Percentiles rank a stretch among this genome's conserved stretches.
Evolutionary conservation across 768 basidiomycete genomes (phyloP).

Genomic region (Kondoa malvinella): DNA sequence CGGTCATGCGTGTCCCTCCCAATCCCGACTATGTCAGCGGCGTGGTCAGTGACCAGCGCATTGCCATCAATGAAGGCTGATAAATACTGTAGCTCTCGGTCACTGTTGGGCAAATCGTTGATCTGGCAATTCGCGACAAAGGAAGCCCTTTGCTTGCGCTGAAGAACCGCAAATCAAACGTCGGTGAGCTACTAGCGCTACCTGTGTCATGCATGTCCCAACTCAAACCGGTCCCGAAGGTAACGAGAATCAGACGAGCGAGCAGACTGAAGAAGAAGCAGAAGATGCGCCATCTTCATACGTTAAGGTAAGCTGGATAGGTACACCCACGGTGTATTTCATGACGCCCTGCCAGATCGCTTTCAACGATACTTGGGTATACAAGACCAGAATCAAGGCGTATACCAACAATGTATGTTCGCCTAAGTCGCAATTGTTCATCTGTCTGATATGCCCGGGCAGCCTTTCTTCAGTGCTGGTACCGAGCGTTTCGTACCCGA

Average conservation of each 20-base stretch:
- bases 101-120: constrained; percentile 38
- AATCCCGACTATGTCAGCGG: not conserved
- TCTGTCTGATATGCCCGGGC: not conserved
- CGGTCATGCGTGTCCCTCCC: not conserved
- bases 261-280: not conserved
- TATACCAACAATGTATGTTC: constrained; percentile 23
- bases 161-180: no score
- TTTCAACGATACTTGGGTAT: constrained; percentile 39
- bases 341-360: constrained; percentile 46
- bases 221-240: not conserved
- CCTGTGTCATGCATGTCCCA: no score
- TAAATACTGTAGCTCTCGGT: constrained; percentile 40
- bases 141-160: not conserved
- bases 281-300: not conserved
- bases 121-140: constrained; percentile 34
- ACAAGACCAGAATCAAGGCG: constrained; percentile 33
- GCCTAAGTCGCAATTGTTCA: not conserved
- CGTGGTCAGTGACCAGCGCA: not conserved
- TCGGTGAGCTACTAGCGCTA: no score
- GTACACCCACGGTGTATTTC: constrained; percentile 27
- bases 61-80: constrained; percentile 10
- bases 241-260: not conserved
- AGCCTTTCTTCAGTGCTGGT: constrained; percentile 40
- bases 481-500: constrained; percentile 53
- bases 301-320: not conserved